Percentiles rank a stretch among this genome's conserved stretches.
Conservation (phyloP, 2,329 filamentous ascomycete species). For the Microascus cirrosus region DNA sequence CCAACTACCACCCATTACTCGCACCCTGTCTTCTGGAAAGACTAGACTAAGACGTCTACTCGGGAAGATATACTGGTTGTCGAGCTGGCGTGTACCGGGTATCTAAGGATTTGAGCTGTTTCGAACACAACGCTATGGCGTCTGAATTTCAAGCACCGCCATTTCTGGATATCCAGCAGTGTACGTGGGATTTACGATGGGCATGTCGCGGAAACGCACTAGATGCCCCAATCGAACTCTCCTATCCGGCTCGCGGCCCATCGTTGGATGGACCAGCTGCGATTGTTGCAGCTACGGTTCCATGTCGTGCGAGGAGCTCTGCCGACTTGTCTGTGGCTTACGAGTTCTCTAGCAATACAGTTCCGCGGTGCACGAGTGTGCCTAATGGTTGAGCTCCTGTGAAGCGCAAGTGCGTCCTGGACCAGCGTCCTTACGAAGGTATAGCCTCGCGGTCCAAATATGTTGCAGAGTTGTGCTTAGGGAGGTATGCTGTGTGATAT, state of each 20-base stretch:
- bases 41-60: not conserved
- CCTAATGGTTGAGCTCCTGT: no score
- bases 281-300: not conserved
- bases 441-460: not conserved
- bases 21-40: not conserved
- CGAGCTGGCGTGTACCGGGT: not conserved
- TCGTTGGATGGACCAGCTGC: not conserved
- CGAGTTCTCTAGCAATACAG: no score
- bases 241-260: no score
- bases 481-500: not conserved
- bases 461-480: not conserved
- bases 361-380: no score
- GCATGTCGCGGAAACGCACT: not conserved
- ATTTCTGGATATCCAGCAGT: not conserved
- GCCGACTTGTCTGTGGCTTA: no score
- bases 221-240: not conserved
- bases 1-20: not conserved
- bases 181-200: not conserved
- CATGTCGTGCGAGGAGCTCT: not conserved
- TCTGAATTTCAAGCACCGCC: not conserved
- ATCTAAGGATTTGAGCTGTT: not conserved
- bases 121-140: not conserved
- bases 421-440: not conserved
- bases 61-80: not conserved
- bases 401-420: no score